A percentile compares a stretch with the other conserved stretches of the same genome.
Conservation (phyloP, 2,329 filamentous ascomycete genomes). For the Ascochyta lentis region DNA sequence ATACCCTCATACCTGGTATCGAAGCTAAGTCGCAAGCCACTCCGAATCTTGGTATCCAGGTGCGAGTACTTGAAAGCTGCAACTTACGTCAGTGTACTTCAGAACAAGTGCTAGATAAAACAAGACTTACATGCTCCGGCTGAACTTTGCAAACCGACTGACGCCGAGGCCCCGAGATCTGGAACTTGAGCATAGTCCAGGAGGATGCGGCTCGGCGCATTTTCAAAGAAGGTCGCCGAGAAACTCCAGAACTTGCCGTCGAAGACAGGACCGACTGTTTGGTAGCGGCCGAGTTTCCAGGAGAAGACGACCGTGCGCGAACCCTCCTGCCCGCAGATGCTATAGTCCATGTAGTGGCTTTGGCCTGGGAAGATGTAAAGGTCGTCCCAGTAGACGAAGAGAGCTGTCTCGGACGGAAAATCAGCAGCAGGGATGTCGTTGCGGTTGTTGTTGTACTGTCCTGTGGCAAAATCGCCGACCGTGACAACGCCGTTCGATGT, state of each 20-base stretch:
- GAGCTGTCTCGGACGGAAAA: neutral
- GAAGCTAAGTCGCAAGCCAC: neutral
- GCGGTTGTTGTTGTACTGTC: neutral
- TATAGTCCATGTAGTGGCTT: neutral
- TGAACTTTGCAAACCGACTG: neutral
- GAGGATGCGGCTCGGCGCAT: neutral
- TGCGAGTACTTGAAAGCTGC: neutral
- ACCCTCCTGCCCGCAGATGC: neutral
- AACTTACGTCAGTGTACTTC: neutral
- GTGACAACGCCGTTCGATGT: neutral
- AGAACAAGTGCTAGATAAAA: neutral
- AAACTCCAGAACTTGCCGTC: neutral
- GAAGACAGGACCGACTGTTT: neutral
- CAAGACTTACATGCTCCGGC: neutral
- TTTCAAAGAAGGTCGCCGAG: neutral
- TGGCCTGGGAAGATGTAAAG: neutral
- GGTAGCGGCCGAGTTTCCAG: neutral
- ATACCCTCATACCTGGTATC: neutral
- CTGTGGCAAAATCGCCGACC: neutral
- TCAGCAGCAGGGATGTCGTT: neutral
- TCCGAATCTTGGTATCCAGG: neutral
- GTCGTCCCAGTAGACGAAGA: slow-evolving; percentile 1
- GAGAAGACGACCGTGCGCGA: neutral
- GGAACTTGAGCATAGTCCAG: neutral
- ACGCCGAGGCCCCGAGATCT: neutral